These are phyloP conservation scores for Stropharia rugosoannulata DNA, from an alignment of 768 basidiomycete species.

Conservation along the genomic window DNA sequence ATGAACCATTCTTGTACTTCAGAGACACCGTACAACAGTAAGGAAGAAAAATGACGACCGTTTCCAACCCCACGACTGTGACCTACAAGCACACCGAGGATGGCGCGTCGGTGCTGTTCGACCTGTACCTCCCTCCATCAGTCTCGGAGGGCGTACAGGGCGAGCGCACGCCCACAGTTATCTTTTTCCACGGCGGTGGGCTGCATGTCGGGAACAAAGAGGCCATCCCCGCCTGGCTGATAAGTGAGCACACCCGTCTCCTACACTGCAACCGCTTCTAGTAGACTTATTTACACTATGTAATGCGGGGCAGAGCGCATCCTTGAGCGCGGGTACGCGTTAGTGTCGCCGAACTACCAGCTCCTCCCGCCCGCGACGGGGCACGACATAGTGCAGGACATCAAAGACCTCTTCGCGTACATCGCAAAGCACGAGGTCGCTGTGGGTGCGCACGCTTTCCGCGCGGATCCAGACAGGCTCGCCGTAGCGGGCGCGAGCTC, in stretches of 20 bases:
- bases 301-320: constrained; percentile 38
- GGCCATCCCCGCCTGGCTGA: constrained; percentile 70
- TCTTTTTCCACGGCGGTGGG: constrained; percentile 57
- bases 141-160: background rate
- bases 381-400: constrained; percentile 57
- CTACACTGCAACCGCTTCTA: background rate
- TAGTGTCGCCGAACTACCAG: constrained; percentile 65
- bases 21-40: too few relatives aligned
- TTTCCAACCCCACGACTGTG: background rate
- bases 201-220: constrained; percentile 57
- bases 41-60: background rate
- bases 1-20: too few relatives aligned
- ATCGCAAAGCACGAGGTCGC: background rate
- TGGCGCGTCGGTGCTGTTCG: background rate
- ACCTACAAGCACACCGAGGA: background rate
- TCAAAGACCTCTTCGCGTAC: constrained; percentile 47
- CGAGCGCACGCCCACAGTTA: constrained; percentile 26
- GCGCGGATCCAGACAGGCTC: constrained; percentile 21
- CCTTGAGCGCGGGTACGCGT: constrained; percentile 45
- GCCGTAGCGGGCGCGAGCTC: constrained; percentile 59
- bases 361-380: constrained; percentile 55
- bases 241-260: constrained; percentile 36
- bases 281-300: background rate
- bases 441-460: background rate
- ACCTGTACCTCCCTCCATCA: background rate